Percentiles rank a stretch among this genome's conserved stretches.
Conservation (phyloP, 2,329 filamentous ascomycete genomes). For the Trichoderma sp. region DNA sequence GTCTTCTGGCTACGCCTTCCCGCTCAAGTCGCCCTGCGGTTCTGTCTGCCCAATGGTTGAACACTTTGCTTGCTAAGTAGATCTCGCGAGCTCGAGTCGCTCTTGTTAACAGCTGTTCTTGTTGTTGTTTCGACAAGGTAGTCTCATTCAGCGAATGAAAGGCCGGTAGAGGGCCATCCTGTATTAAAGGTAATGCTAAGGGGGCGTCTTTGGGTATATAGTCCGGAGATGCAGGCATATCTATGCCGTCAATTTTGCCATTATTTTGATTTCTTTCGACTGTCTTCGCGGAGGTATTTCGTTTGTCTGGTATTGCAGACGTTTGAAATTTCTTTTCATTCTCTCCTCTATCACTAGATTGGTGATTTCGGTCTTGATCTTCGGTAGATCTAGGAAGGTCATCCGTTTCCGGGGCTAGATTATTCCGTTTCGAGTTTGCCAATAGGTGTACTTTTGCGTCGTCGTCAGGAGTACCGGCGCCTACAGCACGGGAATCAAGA, state of each 20-base stretch:
- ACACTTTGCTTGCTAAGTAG: constrained; percentile 51
- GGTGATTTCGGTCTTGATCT: not conserved
- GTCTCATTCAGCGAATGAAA: not conserved
- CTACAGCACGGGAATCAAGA: not conserved
- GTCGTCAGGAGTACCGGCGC: not conserved
- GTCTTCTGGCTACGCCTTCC: constrained; percentile 67
- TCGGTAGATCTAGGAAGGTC: not conserved
- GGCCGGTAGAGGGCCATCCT: not conserved
- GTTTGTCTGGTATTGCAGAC: not conserved
- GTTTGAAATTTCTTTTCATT: not conserved
- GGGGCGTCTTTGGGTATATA: not conserved
- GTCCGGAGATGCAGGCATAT: not conserved
- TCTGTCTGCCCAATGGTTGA: constrained; percentile 61
- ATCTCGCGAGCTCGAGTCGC: constrained; percentile 65
- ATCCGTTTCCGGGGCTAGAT: not conserved
- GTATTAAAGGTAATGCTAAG: not conserved
- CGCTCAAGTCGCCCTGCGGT: constrained; percentile 65
- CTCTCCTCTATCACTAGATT: not conserved
- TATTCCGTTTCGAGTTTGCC: not conserved
- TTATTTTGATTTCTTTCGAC: not conserved
- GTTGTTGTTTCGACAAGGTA: not conserved
- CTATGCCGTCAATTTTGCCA: not conserved
- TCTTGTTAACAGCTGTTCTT: constrained; percentile 42
- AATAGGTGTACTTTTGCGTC: not conserved
- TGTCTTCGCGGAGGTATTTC: not conserved